These are phyloP conservation scores for Sphaerostilbella broomeana DNA, from an alignment of 2,329 filamentous ascomycete species.

Conservation along the genomic window DNA sequence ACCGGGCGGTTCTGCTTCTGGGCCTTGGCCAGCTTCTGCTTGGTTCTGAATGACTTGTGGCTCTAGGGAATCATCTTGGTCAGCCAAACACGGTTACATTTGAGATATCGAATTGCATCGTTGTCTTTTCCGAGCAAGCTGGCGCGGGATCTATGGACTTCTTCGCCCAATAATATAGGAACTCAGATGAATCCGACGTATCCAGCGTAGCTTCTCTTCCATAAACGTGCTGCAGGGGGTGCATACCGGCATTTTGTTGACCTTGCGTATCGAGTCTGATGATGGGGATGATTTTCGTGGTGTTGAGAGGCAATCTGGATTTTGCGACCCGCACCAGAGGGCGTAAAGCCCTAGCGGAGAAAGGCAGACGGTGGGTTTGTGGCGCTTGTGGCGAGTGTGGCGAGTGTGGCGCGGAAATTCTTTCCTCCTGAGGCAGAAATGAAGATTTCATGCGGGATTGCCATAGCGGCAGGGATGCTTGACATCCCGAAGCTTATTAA, in stretches of 20 bases:
- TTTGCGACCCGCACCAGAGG: slow-evolving; percentile 30
- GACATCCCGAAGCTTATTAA: background rate
- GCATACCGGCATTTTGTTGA: slow-evolving; percentile 38
- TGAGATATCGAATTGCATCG: too few species aligned
- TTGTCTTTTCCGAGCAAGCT: too few species aligned
- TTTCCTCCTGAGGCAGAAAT: slow-evolving; percentile 17
- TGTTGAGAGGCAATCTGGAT: slow-evolving; percentile 25
- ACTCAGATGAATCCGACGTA: too few species aligned
- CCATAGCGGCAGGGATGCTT: background rate
- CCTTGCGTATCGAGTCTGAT: slow-evolving; percentile 33
- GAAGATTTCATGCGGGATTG: too few species aligned
- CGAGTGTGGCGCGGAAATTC: slow-evolving; percentile 1
- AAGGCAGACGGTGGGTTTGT: slow-evolving; percentile 15
- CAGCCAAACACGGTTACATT: too few species aligned
- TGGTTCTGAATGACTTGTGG: slow-evolving; percentile 99
- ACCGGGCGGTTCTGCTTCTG: slow-evolving; percentile 99
- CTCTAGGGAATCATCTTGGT: slow-evolving; percentile 50
- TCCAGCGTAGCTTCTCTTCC: background rate
- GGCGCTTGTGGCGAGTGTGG: slow-evolving; percentile 16
- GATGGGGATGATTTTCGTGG: slow-evolving; percentile 28
- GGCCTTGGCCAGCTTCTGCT: slow-evolving; percentile 99
- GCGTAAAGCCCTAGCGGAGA: slow-evolving; percentile 32
- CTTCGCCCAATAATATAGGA: too few species aligned
- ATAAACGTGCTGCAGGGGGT: slow-evolving; percentile 5
- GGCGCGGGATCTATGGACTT: too few species aligned